Conservation (phyloP, 495 filamentous ascomycete genomes). For the Trypethelium eluteriae region DNA sequence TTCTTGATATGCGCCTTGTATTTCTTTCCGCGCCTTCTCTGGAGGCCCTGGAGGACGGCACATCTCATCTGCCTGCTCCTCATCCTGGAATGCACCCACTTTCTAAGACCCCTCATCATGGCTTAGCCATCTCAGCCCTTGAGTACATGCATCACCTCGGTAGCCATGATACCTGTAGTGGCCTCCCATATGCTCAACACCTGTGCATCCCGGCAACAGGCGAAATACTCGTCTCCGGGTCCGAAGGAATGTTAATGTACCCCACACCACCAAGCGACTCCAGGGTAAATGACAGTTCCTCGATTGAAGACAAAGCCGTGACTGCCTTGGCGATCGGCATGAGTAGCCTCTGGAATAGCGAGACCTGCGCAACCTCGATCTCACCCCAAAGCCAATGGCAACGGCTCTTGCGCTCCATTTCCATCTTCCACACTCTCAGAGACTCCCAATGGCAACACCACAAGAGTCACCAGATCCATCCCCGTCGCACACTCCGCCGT, state of each 20-base stretch:
- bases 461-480: not conserved
- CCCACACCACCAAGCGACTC: constrained; percentile 69
- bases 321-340: constrained; percentile 61
- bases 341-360: constrained; percentile 51
- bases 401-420: not conserved
- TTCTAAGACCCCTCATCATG: constrained; percentile 38
- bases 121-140: constrained; percentile 38
- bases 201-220: constrained; percentile 54
- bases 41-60: not conserved
- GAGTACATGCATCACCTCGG: constrained; percentile 53
- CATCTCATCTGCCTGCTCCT: not conserved
- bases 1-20: constrained; percentile 11
- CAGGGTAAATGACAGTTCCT: constrained; percentile 56
- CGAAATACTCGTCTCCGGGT: constrained; percentile 57
- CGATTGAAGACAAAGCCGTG: constrained; percentile 48
- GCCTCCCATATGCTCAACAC: constrained; percentile 70
- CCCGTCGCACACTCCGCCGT: constrained; percentile 40
- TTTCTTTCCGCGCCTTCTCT: constrained; percentile 1
- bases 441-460: too few species aligned
- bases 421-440: too few species aligned
- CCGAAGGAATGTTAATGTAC: constrained; percentile 55
- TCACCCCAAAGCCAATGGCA: not conserved
- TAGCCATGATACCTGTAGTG: constrained; percentile 61
- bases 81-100: constrained; percentile 27
- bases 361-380: not conserved